Percentiles rank a stretch among this genome's conserved stretches.
Evolutionary conservation across 805 yeast species (phyloP).

Genomic region (Yarrowia sp.): DNA sequence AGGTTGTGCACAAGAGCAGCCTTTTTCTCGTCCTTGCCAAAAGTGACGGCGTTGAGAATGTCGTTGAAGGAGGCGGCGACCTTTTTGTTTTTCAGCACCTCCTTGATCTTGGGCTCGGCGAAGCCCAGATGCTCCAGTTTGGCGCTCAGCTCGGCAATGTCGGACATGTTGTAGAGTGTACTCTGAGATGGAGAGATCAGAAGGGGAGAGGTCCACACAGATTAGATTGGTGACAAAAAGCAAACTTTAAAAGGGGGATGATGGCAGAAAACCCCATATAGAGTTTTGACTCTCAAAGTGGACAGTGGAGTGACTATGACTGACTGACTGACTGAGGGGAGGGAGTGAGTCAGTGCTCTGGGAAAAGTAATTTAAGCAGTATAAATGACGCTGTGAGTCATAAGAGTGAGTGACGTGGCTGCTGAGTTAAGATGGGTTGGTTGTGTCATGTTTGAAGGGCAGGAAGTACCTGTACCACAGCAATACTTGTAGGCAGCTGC

Average conservation of each 20-base stretch:
- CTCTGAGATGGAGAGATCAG: neutral
- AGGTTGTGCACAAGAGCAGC: slow-evolving; percentile 70
- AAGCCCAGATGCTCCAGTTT: slow-evolving; percentile 34
- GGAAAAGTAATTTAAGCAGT: too few relatives aligned
- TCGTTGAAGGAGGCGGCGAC: slow-evolving; percentile 68
- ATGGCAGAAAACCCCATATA: neutral
- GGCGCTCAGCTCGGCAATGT: slow-evolving; percentile 6
- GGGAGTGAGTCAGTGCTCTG: too few relatives aligned
- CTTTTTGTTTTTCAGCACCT: slow-evolving; percentile 80
- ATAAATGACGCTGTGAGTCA: too few relatives aligned
- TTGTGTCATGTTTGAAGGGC: too few relatives aligned
- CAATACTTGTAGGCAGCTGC: too few relatives aligned
- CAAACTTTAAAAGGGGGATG: neutral
- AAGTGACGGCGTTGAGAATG: slow-evolving; percentile 50
- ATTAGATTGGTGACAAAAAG: slow-evolving; percentile 3
- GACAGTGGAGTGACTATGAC: too few relatives aligned
- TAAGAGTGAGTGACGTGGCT: too few relatives aligned
- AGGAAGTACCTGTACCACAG: too few relatives aligned
- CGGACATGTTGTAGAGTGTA: neutral
- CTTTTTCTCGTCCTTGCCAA: slow-evolving; percentile 54
- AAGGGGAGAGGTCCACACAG: neutral
- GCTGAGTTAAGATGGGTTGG: too few relatives aligned
- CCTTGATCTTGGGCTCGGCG: slow-evolving; percentile 55
- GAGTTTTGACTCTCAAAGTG: neutral
- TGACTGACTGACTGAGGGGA: too few relatives aligned